These are phyloP conservation scores for Suillus occidentalis DNA, from an alignment of 768 basidiomycete species.

Conservation along the genomic window DNA sequence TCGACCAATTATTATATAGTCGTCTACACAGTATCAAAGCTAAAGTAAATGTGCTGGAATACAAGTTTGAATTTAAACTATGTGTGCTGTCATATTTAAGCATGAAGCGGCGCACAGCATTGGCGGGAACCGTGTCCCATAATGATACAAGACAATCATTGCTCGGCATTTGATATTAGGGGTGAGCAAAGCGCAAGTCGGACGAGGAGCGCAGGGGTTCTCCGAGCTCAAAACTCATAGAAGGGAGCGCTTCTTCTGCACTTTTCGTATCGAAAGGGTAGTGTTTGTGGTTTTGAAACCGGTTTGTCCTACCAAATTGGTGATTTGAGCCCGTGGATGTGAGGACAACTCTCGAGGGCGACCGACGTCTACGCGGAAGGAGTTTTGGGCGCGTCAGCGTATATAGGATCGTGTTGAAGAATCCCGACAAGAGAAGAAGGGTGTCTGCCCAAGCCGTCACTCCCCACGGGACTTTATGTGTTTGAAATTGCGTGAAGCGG, in stretches of 20 bases:
- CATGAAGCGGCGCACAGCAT: neutral
- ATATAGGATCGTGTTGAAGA: conserved; percentile 44
- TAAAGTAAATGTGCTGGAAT: neutral
- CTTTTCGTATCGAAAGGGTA: conserved; percentile 1
- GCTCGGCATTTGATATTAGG: neutral
- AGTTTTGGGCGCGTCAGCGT: conserved; percentile 39
- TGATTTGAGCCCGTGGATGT: neutral
- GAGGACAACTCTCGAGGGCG: conserved; percentile 3
- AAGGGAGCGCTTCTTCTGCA: neutral
- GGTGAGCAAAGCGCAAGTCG: conserved; percentile 5
- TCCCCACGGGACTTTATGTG: conserved; percentile 31
- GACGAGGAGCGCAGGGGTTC: neutral
- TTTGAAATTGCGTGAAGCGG: conserved; percentile 39
- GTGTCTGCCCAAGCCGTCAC: conserved; percentile 40
- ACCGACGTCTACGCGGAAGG: conserved; percentile 24
- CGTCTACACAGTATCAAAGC: neutral
- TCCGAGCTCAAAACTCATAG: neutral
- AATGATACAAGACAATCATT: neutral
- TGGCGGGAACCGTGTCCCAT: neutral
- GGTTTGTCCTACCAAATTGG: neutral
- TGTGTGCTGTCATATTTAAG: neutral
- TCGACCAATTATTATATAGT: neutral
- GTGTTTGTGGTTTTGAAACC: conserved; percentile 1
- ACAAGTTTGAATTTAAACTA: neutral
- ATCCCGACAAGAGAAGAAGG: conserved; percentile 44